Evolutionary conservation across 2,329 filamentous ascomycete species (phyloP).

Genomic region (Hymenoscyphus occultus): DNA sequence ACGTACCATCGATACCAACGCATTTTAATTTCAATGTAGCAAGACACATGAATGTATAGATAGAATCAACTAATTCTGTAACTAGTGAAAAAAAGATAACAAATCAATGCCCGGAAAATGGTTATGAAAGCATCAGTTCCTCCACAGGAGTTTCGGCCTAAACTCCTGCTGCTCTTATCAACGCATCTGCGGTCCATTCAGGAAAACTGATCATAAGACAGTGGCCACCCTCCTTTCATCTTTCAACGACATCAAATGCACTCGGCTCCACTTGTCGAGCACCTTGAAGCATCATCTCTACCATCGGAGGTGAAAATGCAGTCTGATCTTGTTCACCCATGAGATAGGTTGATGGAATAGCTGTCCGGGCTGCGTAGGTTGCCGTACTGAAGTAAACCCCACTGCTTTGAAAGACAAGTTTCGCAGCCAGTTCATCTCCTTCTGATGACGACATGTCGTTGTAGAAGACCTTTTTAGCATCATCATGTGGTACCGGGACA

Average conservation of each 20-base stretch:
- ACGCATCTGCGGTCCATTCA: conserved; percentile 15
- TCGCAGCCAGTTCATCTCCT: conserved; percentile 37
- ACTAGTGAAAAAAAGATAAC: neutral
- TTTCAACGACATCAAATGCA: conserved; percentile 20
- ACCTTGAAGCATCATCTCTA: conserved; percentile 13
- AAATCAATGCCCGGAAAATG: neutral
- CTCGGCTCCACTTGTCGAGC: conserved; percentile 4
- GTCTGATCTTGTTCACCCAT: conserved; percentile 10
- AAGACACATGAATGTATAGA: too few relatives aligned
- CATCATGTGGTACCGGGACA: conserved; percentile 35
- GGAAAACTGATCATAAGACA: conserved; percentile 18
- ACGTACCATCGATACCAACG: too few relatives aligned
- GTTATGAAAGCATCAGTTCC: neutral
- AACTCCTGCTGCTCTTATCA: conserved; percentile 15
- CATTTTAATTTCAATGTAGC: too few relatives aligned
- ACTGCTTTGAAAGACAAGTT: conserved; percentile 40
- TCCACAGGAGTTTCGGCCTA: conserved; percentile 7
- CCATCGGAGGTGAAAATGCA: conserved; percentile 5
- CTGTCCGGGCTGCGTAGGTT: conserved; percentile 23
- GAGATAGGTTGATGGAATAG: conserved; percentile 18
- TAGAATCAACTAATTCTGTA: too few relatives aligned
- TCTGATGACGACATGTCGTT: conserved; percentile 41
- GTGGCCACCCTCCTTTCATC: conserved; percentile 14
- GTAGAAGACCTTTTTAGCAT: conserved; percentile 41
- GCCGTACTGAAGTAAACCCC: conserved; percentile 27